Evolutionary conservation across 805 yeast species (phyloP), one percentile per base, ranked within the genome.

Genomic region (Hanseniaspora valbyensis): DNA sequence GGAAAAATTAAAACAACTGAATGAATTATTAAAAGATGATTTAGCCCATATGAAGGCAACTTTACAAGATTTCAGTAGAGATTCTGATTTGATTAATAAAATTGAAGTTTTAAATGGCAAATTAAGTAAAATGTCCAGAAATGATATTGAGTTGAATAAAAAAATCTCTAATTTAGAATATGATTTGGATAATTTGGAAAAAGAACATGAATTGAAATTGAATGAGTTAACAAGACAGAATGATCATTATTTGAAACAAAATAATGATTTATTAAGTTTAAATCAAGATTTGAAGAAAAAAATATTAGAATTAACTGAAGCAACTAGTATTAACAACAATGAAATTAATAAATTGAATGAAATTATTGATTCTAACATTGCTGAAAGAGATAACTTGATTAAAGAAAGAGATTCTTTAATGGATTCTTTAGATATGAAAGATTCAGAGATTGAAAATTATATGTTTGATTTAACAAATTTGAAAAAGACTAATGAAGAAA

Each of bases 81-180:
- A 69, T 36, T 73, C 73, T 34, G 72, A 72, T 46, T 72, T 70
- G 45, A 68, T 69, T 26, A 64, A 65, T 19, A 83, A 83, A 57
- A 66, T 82, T 44, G 71, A 74, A 48, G 66, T 69, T 44, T 60
- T 83, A 52, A 76, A 74, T 54, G 69, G 69, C 32, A 79, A 78
- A 42, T 60, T 85, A 34, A 69, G 72, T 33, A 67, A 69, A 50
- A 73, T 76, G 55, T 68, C 79, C 66, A 78, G 79, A 56, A 71
- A 70, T 34, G 95, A 86, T 61, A 78, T 86, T 1, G 77, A 74
- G 28, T 62, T 82, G 50, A 76, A 80, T 53, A 82, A 80, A 56
- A 80, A 77, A 44, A 71, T 81, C 55, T 81, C 83, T 48, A 76
- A 76, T 34, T 64, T 81, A 25, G 75, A 73, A 39, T 73, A 79